A percentile compares a stretch with the other conserved stretches of the same genome.
Evolutionary conservation across 2,329 filamentous ascomycete species (phyloP).

Genomic region (Colletotrichum theobromicola): DNA sequence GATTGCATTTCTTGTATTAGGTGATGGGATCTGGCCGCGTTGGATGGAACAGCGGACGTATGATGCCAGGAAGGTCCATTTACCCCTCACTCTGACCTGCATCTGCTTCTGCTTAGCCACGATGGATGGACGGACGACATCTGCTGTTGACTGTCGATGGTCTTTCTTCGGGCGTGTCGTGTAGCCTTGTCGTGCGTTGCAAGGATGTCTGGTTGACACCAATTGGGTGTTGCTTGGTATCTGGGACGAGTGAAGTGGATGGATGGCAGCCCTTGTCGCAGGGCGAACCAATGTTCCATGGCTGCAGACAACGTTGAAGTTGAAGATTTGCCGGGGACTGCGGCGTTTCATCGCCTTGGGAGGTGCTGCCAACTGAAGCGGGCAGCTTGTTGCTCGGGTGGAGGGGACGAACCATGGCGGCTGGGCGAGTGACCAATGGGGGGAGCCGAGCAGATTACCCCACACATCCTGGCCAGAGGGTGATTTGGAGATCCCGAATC

Average conservation of each 20-base stretch:
- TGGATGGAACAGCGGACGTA: conserved; percentile 13
- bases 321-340: conserved; percentile 17
- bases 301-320: background rate
- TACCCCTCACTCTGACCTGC: conserved; percentile 10
- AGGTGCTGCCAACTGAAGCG: conserved; percentile 15
- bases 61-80: conserved; percentile 8
- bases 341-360: conserved; percentile 9
- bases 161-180: background rate
- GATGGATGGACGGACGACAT: background rate
- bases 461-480: background rate
- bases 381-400: conserved; percentile 9
- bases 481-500: conserved; percentile 11
- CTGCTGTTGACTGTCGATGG: background rate
- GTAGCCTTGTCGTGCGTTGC: conserved; percentile 5
- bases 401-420: conserved; percentile 13
- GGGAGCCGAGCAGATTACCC: background rate
- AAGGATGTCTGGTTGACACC: background rate
- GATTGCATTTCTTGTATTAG: background rate
- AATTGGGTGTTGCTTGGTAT: background rate
- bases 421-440: background rate
- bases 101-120: background rate
- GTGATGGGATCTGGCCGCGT: background rate
- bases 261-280: background rate
- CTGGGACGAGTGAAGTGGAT: background rate
- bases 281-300: background rate